Evolutionary conservation across 768 basidiomycete species (phyloP).

Genomic region (Tephrocybe sp.): DNA sequence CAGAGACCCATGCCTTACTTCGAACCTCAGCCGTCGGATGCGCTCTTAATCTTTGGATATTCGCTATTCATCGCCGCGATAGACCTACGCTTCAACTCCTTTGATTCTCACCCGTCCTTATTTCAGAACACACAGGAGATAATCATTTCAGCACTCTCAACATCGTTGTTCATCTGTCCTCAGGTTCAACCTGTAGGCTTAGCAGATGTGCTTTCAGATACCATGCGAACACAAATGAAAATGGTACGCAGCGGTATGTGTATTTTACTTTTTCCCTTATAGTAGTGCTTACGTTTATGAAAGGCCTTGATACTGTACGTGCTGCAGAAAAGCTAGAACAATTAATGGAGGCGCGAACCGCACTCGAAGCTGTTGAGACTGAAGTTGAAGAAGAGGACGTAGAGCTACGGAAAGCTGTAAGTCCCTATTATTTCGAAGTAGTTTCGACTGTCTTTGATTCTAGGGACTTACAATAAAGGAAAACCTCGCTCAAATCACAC

Average conservation of each 20-base stretch:
- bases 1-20: conserved; percentile 18
- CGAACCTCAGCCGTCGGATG: conserved; percentile 22
- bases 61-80: conserved; percentile 28
- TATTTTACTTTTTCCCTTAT: too few species aligned
- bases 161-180: conserved; percentile 22
- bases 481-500: background rate
- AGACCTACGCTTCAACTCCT: conserved; percentile 23
- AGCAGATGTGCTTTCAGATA: conserved; percentile 17
- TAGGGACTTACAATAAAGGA: background rate
- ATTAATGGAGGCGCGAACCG: conserved; percentile 3
- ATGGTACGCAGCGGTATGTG: conserved; percentile 10
- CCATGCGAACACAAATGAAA: conserved; percentile 11
- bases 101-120: conserved; percentile 14
- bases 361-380: background rate
- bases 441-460: background rate
- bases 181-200: conserved; percentile 25
- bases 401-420: background rate
- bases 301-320: conserved; percentile 8
- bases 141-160: conserved; percentile 22
- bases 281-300: background rate
- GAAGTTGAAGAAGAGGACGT: conserved; percentile 1
- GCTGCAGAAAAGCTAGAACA: background rate
- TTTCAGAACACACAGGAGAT: conserved; percentile 26
- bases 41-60: conserved; percentile 27
- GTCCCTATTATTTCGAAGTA: background rate